Conservation (phyloP, 352 stramenopile species). For the Pythium vanterpoolii region DNA sequence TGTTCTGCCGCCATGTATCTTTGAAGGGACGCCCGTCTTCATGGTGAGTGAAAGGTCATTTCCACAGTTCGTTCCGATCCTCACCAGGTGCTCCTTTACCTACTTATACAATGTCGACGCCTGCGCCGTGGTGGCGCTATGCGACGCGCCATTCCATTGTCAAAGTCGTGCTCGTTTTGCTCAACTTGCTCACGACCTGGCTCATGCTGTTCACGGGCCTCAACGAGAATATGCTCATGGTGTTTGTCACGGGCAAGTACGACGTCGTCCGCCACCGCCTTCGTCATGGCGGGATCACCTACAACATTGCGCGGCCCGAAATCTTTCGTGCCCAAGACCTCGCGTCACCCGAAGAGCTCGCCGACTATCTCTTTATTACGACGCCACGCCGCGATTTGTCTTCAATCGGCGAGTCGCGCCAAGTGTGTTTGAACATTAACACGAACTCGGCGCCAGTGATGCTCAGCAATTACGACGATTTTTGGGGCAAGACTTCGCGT, state of each 20-base stretch:
- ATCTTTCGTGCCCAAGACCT: background rate
- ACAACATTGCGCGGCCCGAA: background rate
- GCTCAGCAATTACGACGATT: slow-evolving; percentile 28
- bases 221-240: slow-evolving; percentile 11
- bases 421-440: slow-evolving; percentile 22
- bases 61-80: no score
- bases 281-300: background rate
- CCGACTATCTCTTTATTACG: background rate
- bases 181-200: slow-evolving; percentile 15
- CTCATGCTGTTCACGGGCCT: slow-evolving; percentile 16
- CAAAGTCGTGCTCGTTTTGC: slow-evolving; percentile 6
- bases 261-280: slow-evolving; percentile 2
- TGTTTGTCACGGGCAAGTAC: slow-evolving; percentile 11
- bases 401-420: slow-evolving; percentile 6
- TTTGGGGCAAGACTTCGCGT: slow-evolving; percentile 27
- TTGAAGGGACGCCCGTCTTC: no score
- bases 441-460: slow-evolving; percentile 24
- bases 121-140: no score
- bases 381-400: background rate
- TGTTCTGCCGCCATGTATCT: no score
- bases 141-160: background rate
- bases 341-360: background rate
- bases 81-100: no score
- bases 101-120: no score
- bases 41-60: no score